Base-by-base conservation (phyloP, 495 filamentous ascomycete species). In the Talaromyces adpressus region DNA sequence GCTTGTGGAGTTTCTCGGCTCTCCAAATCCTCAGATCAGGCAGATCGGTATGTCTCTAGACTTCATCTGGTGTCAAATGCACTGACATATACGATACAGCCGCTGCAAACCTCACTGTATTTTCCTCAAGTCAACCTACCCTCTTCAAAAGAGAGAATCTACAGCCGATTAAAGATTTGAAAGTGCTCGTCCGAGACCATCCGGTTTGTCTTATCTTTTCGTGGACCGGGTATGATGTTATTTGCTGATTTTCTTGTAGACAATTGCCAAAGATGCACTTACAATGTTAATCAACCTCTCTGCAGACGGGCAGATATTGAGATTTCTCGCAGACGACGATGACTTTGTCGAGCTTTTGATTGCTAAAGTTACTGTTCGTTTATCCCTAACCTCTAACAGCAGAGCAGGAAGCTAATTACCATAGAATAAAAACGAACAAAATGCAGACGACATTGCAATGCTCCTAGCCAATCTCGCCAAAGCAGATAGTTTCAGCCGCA, bases 221-320 rank as follows among this genome's bases (percentile, higher is more conserved):
- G 32, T 30, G n/a, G 4, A 57, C 6, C 34, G 22, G 12, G 22
- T 30, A 20, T 18, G 29, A 58, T 20, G 22, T n/a, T 14, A 12
- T 5, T 22, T 59, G 29, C 57, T 36, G 36, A 45, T 25, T 47
- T 25, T 27, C 14, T 1, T 27, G 6, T 25, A 96, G 91, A 84
- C 88, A 68, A 96, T 96, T 63, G 89, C 93, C 22, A 91, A 92
- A 68, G 88, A 97, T 82, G 93, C 89, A n/a, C 74, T 98, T 63
- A 94, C 86, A 9, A 96, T 97, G 58, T 82, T 98, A 49, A 87
- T 98, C 72, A 98, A 98, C 73, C 82, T 98, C 41, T 91, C 92
- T 12, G 82, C 83, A 22, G 92, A 97, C 67, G 75, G 72, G 6
- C 90, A 91, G 51, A 81, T 97, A 16, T 75, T 96, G 41, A 80